Conservation (phyloP, 2,329 filamentous ascomycete species). For the Dryadomyces quercivorus region DNA sequence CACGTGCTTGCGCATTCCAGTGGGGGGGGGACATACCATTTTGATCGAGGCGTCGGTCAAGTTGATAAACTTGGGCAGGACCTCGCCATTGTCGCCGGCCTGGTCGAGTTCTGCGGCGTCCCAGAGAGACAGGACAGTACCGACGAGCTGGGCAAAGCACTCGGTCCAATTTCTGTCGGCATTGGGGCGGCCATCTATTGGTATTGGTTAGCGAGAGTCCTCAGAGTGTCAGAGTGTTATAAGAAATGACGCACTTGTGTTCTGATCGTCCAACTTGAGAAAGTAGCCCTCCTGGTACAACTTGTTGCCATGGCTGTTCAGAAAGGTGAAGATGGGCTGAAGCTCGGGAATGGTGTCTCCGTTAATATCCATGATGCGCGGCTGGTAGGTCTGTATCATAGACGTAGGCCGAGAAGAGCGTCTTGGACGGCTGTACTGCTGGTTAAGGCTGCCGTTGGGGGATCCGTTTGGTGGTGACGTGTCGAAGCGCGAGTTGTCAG, state of each 20-base stretch:
- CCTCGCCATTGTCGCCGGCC: conserved; percentile 61
- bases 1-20: no score
- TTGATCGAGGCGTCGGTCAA: conserved; percentile 95
- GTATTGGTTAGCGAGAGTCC: no score
- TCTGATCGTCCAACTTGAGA: conserved; percentile 88
- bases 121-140: conserved; percentile 91
- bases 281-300: conserved; percentile 98
- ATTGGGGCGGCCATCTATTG: conserved; percentile 84
- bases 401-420: conserved; percentile 62
- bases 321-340: conserved; percentile 82
- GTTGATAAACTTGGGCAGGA: conserved; percentile 64
- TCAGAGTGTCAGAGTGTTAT: no score
- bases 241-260: conserved; percentile 65
- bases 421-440: conserved; percentile 23
- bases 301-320: conserved; percentile 94
- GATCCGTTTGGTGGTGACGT: conserved; percentile 21
- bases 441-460: conserved; percentile 27
- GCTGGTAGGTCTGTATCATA: conserved; percentile 76
- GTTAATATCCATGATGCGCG: conserved; percentile 73
- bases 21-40: conserved; percentile 70
- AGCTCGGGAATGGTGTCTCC: conserved; percentile 82
- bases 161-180: conserved; percentile 84
- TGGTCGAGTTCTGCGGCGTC: conserved; percentile 85
- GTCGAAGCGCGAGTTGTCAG: conserved; percentile 12
- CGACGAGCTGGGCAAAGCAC: conserved; percentile 92